phyloP scores from a whole-genome alignment of 441 rosid genomes.

The Erysimum cheiri region DNA sequence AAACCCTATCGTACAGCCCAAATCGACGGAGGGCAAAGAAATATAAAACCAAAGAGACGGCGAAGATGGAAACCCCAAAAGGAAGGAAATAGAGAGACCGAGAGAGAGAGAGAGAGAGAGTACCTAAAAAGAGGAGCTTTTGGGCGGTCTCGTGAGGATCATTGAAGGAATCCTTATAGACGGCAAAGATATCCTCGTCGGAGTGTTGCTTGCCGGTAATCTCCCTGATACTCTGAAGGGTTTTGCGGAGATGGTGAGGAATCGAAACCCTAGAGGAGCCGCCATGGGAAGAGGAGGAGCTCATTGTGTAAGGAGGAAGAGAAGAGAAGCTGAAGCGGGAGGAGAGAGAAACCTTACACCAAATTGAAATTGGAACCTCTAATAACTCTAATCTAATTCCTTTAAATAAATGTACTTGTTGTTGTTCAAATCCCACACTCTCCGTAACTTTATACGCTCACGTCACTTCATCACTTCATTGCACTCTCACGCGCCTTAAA shows the following conservation, averaged over 20 bases:
- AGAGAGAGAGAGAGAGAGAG: background rate
- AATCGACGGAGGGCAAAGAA: conserved; percentile 6
- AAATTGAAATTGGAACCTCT: too few relatives aligned
- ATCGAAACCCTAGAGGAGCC: conserved; percentile 55
- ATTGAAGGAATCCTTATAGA: conserved; percentile 70
- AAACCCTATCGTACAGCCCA: conserved; percentile 22
- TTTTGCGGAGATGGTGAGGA: conserved; percentile 52
- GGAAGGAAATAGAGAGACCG: too few relatives aligned
- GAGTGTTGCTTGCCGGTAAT: conserved; percentile 80
- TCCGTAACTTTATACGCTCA: too few relatives aligned
- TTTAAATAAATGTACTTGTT: too few relatives aligned
- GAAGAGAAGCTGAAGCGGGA: background rate
- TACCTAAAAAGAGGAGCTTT: conserved; percentile 82
- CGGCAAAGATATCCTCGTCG: conserved; percentile 87
- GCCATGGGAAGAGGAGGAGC: conserved; percentile 33
- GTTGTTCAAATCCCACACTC: too few relatives aligned
- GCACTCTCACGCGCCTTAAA: too few relatives aligned
- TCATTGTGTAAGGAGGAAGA: conserved; percentile 18
- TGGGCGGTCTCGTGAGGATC: conserved; percentile 87
- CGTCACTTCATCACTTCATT: too few relatives aligned
- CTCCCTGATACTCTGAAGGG: conserved; percentile 68
- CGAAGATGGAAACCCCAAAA: background rate
- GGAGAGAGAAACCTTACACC: too few relatives aligned
- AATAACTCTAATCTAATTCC: too few relatives aligned
- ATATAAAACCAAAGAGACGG: background rate